Evolutionary conservation across 148 eudicot species (phyloP), one percentile per base, ranked within the genome.

Genomic region (Limonium bicolor): DNA sequence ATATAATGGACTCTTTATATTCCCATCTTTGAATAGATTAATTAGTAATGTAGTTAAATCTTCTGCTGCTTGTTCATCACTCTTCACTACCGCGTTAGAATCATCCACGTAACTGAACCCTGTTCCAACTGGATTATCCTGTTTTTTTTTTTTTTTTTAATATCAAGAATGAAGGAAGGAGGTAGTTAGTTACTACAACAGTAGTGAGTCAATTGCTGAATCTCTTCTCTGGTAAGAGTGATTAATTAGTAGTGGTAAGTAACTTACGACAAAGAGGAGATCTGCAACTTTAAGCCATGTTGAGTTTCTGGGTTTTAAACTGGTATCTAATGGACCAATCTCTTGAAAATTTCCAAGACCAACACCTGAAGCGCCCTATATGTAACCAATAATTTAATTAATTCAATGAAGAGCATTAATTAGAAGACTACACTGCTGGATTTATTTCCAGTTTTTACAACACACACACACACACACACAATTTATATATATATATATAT

Each of bases 91-190:
- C 46, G 53, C 22, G 12, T 57, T 53, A 20, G 32, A 15, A 6
- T 88, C 86, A 60, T 83, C 94, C 54, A 77, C 94, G 66, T 44
- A 88, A 64, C 97, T 88, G 60, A 41, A 88, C 38, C 96, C 97
- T 36, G 92, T 77, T 51, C 97, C 97, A 18, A 87, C 96, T 66
- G 96, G 94, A 64, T 82, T 79, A 69, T 87, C 94, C 94, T 87
- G 30, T 33, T 48, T 48, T 24, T 46, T 29, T 17, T 30, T 23
- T 46, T 42, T 24, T 35, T 35, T 35, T n/a, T 5, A 35, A 8
- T 37, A 13, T 40, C 25, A 24, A 40, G 5, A 43, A 43, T 25
- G 28, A 43, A 23, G 24, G 29, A 24, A 10, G 13, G 13, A n/a
- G 4, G 17, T 19, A 29, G 33, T 29, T 29, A 8, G 7, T 29